Base-by-base conservation (phyloP, 2,329 filamentous ascomycete genomes). In the Gaeumannomyces tritici region DNA sequence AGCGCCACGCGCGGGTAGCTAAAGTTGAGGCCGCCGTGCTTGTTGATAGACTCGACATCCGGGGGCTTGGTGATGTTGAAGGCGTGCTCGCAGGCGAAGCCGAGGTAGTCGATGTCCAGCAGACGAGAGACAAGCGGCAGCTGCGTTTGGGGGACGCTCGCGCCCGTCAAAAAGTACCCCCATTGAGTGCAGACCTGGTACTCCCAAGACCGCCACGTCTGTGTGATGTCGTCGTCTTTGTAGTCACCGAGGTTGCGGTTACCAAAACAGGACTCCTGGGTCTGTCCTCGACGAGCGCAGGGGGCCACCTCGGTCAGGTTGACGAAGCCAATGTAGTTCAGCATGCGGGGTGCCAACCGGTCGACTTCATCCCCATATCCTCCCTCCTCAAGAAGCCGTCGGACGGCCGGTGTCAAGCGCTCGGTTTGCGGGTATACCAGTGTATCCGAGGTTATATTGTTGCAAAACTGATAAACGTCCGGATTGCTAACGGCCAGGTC, bases 1-100 rank as follows among this genome's bases (percentile, higher is more conserved):
- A 89, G 82, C 1, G 91, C 91, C 0, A 96, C 81, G 3, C 90
- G 86, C 1, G 87, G 83, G 70, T 91, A 91, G 56, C 83, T 83
- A 67, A 95, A 87, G 70, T 83, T 76, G 73, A 86, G 89, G 12
- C 86, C 89, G 35, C 91, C 91, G 66, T 89, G 87, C 70, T 88
- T 86, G 77, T 95, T 93, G 72, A 95, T 86, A 1, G 77, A 77
- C 1, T 85, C 79, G 0, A 87, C 76, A 58, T 91, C 77, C 0
- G 90, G 81, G 0, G 82, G 83, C 0, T 77, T 73, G 0, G 81
- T 85, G 69, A 92, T 86, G 74, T 89, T 88, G 79, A 91, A 95
- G 0, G 83, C 82, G 9, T 82, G 76, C 1, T 79, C 77, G 75
- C 90, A 95, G 67, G 86, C 77, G 3, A 82, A 72, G 0, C 82